Conservation (phyloP, 2,329 filamentous ascomycete genomes). For the Aureobasidium subglaciale region DNA sequence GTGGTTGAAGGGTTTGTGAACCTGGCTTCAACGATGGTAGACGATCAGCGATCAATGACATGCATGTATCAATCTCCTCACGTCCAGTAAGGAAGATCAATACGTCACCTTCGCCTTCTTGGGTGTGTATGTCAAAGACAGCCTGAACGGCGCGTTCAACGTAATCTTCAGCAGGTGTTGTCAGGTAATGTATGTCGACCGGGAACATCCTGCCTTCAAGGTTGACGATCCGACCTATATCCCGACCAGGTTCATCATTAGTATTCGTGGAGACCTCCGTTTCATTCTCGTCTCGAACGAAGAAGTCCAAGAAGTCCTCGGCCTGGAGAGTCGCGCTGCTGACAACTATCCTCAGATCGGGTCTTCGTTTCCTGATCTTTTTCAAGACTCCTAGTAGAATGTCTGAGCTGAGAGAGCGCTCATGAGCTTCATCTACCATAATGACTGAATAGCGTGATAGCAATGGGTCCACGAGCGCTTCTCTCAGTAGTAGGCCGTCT, state of each 20-base stretch:
- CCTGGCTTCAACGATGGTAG: constrained; percentile 55
- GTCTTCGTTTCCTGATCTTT: constrained; percentile 74
- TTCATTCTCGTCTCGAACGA: constrained; percentile 42
- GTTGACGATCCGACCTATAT: constrained; percentile 62
- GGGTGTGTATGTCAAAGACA: constrained; percentile 78
- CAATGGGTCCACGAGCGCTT: constrained; percentile 87
- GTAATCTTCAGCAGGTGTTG: constrained; percentile 75
- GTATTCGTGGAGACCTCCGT: neutral
- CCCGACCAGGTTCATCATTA: constrained; percentile 22
- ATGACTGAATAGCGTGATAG: constrained; percentile 88
- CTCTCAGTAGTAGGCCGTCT: constrained; percentile 82
- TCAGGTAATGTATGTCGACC: constrained; percentile 77
- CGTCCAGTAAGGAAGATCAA: constrained; percentile 86
- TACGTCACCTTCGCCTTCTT: constrained; percentile 77
- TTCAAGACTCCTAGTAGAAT: constrained; percentile 83
- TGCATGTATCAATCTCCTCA: constrained; percentile 79
- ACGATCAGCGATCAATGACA: constrained; percentile 72
- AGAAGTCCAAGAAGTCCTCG: constrained; percentile 76
- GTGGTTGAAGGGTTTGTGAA: constrained; percentile 54
- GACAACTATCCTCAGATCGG: constrained; percentile 79
- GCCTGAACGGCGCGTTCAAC: constrained; percentile 74
- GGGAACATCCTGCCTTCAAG: constrained; percentile 83
- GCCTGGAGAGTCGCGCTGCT: constrained; percentile 92
- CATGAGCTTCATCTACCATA: constrained; percentile 97
- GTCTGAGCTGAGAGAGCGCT: constrained; percentile 87